A percentile compares a stretch with the other conserved stretches of the same genome.
Evolutionary conservation across 2,329 filamentous ascomycete genomes (phyloP).

Genomic region (Apiospora malaysiana): DNA sequence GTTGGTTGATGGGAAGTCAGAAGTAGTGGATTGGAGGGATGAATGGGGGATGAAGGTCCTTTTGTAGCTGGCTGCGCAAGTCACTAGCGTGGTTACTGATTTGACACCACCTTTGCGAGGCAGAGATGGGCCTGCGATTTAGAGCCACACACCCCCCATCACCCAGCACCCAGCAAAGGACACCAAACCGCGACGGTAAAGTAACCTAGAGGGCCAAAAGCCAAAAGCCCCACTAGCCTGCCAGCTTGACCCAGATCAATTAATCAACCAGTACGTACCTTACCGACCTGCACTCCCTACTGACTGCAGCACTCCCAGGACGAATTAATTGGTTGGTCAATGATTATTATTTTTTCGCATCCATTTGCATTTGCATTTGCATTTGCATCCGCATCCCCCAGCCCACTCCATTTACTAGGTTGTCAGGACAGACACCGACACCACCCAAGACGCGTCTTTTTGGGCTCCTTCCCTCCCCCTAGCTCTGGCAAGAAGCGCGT

Average conservation of each 20-base stretch:
- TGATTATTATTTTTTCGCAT: neutral
- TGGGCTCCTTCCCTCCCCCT: neutral
- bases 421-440: neutral
- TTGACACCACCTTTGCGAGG: slow-evolving; percentile 36
- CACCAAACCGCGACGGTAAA: neutral
- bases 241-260: neutral
- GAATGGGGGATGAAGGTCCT: slow-evolving; percentile 58
- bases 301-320: neutral
- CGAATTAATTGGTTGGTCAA: neutral
- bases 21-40: slow-evolving; percentile 46
- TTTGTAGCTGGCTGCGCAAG: slow-evolving; percentile 67
- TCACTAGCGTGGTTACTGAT: slow-evolving; percentile 63
- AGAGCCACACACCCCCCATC: slow-evolving; percentile 14
- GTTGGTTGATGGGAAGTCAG: slow-evolving; percentile 39
- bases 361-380: too few species aligned
- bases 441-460: neutral
- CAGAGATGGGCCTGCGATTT: neutral
- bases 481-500: neutral
- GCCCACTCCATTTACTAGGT: neutral
- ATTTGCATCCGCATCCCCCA: neutral
- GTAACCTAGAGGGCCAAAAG: neutral
- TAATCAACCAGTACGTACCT: neutral
- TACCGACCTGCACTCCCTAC: too few species aligned
- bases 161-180: too few species aligned
- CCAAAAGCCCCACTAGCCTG: neutral